Base-by-base conservation (phyloP, 2,329 filamentous ascomycete species). In the Xylariaceae sp. region DNA sequence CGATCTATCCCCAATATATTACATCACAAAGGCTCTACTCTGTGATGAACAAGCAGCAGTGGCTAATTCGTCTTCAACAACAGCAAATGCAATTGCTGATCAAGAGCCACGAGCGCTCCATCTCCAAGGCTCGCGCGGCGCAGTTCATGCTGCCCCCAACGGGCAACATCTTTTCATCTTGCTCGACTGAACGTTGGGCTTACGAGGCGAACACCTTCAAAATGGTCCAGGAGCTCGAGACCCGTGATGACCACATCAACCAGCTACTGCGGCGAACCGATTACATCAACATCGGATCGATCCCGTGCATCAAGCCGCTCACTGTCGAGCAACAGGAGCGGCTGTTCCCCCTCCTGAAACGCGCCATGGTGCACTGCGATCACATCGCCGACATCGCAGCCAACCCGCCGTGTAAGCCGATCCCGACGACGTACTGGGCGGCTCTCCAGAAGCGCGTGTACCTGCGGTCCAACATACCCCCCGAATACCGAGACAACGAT, bases 351-450 rank as follows among this genome's bases (percentile, higher is more conserved):
- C 48, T 67, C 4, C 16, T 69, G 5, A 54, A 59, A 47, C 56
- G 56, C 4, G 64, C 65, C 2, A 40, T 71, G 3, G 21, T 19
- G 12, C 66, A 64, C 16, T 70, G 68, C 53, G 64, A 71, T 23
- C 47, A 47, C 19, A 65, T 71, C 20, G 65, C 65, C 7, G 69
- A 71, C 55, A 60, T 70, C 9, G 66, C 65, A 1, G 65, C 65
- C 10, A 63, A 66, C n/a, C 21, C 23, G 1, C 54, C 56, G 1
- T 48, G 40, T 21, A 23, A 19, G 7, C 45, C 32, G 0, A 44
- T 55, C 5, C 14, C 23, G 1, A 9, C 21, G 3, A 23, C 52
- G 3, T 53, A 46, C 37, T 64, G 63, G 37, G 4, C 16, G 10
- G 7, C 26, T 5, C 46, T 63, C 12, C 18, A 20, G 20, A 40